Base-by-base conservation (phyloP, 345 rosid genomes). In the Acer yangbiense region DNA sequence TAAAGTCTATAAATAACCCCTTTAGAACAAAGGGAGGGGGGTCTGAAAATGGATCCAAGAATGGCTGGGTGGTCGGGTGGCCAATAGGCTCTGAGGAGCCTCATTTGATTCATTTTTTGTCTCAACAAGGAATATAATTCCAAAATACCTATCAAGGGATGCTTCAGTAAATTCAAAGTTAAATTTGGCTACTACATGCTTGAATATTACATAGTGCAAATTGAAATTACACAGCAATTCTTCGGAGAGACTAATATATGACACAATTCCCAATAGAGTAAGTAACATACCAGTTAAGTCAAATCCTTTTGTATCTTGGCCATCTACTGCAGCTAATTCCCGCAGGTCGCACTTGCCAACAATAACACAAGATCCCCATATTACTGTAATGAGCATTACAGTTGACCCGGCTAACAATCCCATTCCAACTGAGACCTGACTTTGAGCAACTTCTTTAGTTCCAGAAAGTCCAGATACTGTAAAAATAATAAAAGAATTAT, bases 321-420 rank as follows among this genome's bases (percentile, higher is more conserved):
- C 87, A 82, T 94, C 90, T 0, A 87, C 68, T 21, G 94, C 97
- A 61, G 84, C 72, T 0, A 86, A 50, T 29, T 54, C 62, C 4
- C 69, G 35, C 85, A 93, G 83, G 69, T 94, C 98, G 75, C 93
- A 87, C 79, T 90, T 91, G 77, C 98, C 98, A 63, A 88, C 88
- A 3, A 91, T 27, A 18, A 91, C 81, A 73, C 98, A 94, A 57
- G 93, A 85, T 71, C 98, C 98, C 97, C 98, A 94, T 61, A 93
- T 85, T 10, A 93, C 79, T 6, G 98, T 94, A 44, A 90, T 88
- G 60, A 94, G 97, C 91, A 94, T 88, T 73, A 94, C 97, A 0
- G 97, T 94, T 32, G 97, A 93, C 10, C 98, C 98, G 75, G 98
- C 97, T 35, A 93, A 82, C 81, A 94, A 82, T 18, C 98, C 98